phyloP scores from a whole-genome alignment of 2,329 filamentous ascomycete species.

The Claviceps sp. region DNA sequence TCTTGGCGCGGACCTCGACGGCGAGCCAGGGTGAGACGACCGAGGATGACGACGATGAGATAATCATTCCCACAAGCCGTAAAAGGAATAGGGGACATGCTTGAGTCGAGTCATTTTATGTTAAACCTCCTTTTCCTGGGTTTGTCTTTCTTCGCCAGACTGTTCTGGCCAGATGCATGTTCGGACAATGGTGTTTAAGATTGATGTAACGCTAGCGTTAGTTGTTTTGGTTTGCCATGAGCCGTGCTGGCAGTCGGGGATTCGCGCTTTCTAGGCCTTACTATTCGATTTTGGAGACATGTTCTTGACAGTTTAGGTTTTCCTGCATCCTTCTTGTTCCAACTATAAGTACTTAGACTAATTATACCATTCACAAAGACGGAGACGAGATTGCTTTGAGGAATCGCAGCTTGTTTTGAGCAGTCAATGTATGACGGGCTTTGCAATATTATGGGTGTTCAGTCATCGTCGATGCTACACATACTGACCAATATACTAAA shows the following conservation, averaged over 20 bases:
- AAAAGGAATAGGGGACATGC: not conserved
- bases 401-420: not conserved
- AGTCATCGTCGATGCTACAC: no score
- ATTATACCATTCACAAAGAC: not conserved
- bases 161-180: not conserved
- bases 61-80: not conserved
- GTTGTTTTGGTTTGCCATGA: no score
- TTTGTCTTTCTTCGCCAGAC: not conserved
- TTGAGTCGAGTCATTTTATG: not conserved
- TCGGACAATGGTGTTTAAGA: not conserved
- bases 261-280: not conserved
- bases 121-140: not conserved
- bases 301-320: not conserved
- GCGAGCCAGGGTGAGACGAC: conserved; percentile 29
- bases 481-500: no score
- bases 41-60: conserved; percentile 29
- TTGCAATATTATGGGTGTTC: no score
- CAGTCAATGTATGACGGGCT: no score
- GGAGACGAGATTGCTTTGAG: not conserved
- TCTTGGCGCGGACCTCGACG: conserved; percentile 26
- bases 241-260: not conserved
- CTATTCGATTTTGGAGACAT: not conserved
- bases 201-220: not conserved
- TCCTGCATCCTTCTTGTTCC: not conserved
- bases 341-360: not conserved